Base-by-base conservation (phyloP, 106 monocot species). In the Ottelia alismoides region DNA sequence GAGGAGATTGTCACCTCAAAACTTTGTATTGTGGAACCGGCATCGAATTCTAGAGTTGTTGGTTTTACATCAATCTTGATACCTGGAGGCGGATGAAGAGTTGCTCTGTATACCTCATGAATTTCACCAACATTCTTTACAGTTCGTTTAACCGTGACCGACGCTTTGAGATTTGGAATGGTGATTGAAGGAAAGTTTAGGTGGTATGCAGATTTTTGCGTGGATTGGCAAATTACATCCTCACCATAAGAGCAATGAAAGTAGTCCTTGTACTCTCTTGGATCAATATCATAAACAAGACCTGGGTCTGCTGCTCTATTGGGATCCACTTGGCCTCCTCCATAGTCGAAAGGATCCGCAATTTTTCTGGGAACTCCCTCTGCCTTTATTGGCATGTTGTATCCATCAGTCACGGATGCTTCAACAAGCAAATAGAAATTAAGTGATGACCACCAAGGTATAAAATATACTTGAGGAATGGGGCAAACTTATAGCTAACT, bases 311-410 rank as follows among this genome's bases (percentile, higher is more conserved):
- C 62, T 16, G 76, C 69, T 20, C 31, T 69, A 21, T 72, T 65
- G 0, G 83, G 78, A 27, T 75, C 25, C 19, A 75, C 57, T 23
- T 72, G 56, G 0, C 83, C 83, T 5, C 78, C 71, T 10, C 83
- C 83, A 46, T 63, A 78, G 65, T 84, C 83, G 22, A 84, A 84
- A 12, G 78, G 83, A 26, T 83, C 74, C 16, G 83, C 78, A 17
- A 68, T 18, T 53, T 83, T 83, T n/a, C 71, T 55, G 9, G 83
- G 72, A 14, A 32, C 27, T 23, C 72, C 70, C 45, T 84, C 83
- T 11, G 78, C 78, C 52, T 40, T 46, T 20, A 84, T 75, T 25
- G 74, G 78, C 22, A 75, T 14, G 1, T 70, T 77, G 28, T 51
- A 53, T 30, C 28, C 17, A 63, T 76, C 65, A 2, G 49, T 47